Percentiles rank a stretch among this genome's conserved stretches.
Evolutionary conservation across 2,329 filamentous ascomycete species (phyloP).

Genomic region (Celoporthe dispersa): DNA sequence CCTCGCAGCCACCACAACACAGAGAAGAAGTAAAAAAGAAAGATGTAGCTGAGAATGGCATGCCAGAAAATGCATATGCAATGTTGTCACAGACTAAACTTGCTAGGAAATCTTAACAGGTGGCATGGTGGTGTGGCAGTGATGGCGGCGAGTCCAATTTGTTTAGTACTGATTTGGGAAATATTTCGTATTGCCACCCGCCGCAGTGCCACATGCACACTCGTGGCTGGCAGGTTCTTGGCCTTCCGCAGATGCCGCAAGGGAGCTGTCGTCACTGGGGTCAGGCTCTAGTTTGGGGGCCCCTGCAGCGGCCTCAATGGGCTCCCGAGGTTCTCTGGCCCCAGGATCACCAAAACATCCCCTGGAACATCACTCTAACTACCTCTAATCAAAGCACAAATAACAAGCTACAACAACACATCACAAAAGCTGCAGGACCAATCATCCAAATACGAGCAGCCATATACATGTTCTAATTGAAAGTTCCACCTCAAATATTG

Average conservation of each 20-base stretch:
- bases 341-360: constrained; percentile 8
- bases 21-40: neutral
- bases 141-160: constrained; percentile 13
- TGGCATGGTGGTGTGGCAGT: constrained; percentile 20
- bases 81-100: constrained; percentile 10
- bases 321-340: neutral
- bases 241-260: constrained; percentile 1
- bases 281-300: neutral
- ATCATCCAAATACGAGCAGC: neutral
- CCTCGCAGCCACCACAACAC: neutral
- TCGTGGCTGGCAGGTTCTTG: neutral
- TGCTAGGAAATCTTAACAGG: neutral
- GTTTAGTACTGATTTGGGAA: constrained; percentile 15
- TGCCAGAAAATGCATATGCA: constrained; percentile 29
- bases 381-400: neutral
- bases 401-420: neutral
- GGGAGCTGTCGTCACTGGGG: constrained; percentile 15
- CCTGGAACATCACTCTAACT: constrained; percentile 1
- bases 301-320: constrained; percentile 1
- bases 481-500: constrained; percentile 21
- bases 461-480: constrained; percentile 16
- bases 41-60: constrained; percentile 12
- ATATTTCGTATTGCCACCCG: neutral
- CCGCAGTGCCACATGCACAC: constrained; percentile 4
- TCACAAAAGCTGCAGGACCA: neutral